Evolutionary conservation across 2,329 filamentous ascomycete species (phyloP), one percentile per base, ranked within the genome.

Genomic region (Fusarium secorum): DNA sequence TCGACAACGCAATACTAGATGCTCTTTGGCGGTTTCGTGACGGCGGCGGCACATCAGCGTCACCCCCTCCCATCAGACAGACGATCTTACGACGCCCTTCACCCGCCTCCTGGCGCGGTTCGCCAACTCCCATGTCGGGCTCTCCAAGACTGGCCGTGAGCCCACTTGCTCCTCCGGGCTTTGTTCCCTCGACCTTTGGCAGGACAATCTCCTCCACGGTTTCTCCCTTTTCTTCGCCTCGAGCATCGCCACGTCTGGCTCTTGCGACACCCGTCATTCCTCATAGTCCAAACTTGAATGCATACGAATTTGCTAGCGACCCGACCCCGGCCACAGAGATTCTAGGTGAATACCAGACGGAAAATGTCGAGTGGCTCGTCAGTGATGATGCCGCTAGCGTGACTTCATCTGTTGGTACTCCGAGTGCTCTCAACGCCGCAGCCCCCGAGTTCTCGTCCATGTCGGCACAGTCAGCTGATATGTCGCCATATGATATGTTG

Each of bases 401-500:
- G 63, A 91, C 93, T 28, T 97, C 94, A 28, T 93, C 91, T 11
- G 81, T 88, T 42, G 87, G 89, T 38, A 89, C 88, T 14, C 86
- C 91, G 20, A 94, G 90, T 72, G 90, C 88, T 36, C 86, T 95
- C 66, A 95, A 94, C 76, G 91, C 90, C 45, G 91, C 91, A 18
- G 93, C 93, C 9, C 92, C 95, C 28, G 94, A 98, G 79, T 98
- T 89, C 74, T 86, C 87, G 3, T 84, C 82, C 68, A 79, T 83
- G 78, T 84, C 86, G 35, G 83, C 86, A 53, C 88, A 91, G 78
- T 92, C 92, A 77, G 89, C 90, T 61, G 95, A 98, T 77, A 98
- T 99, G 95, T 97, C 93, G 64, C 95, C 96, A 1, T 97, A 98
- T 81, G 96, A 99, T 79, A 98, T 99, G 89, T 86, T 99, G 60